Percentiles rank a stretch among this genome's conserved stretches.
These are phyloP conservation scores for Ogataea pilisensis DNA, from an alignment of 805 yeast genomes.

Conservation along the genomic window DNA sequence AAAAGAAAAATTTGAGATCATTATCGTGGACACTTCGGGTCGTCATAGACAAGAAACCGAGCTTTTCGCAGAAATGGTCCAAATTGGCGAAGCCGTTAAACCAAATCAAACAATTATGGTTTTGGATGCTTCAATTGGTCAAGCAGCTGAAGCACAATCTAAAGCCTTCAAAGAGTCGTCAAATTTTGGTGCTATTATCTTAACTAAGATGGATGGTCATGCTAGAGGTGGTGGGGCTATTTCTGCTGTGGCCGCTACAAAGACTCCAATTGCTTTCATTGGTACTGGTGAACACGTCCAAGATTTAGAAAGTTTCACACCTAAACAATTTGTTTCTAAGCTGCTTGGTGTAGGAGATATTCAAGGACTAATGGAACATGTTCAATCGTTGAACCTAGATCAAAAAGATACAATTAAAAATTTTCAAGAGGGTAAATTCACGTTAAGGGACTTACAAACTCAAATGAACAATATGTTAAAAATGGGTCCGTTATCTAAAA, in stretches of 20 bases:
- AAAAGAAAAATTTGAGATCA: conserved; percentile 85
- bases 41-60: conserved; percentile 94
- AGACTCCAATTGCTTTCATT: conserved; percentile 90
- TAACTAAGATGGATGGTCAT: conserved; percentile 97
- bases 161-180: conserved; percentile 90
- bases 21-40: conserved; percentile 97
- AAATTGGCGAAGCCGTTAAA: conserved; percentile 78
- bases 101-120: conserved; percentile 99
- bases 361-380: conserved; percentile 91
- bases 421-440: conserved; percentile 91
- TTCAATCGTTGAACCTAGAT: conserved; percentile 79
- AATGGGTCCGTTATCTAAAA: conserved; percentile 94
- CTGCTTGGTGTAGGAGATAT: conserved; percentile 93
- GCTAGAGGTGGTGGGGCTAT: conserved; percentile 99
- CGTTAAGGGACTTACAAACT: conserved; percentile 84
- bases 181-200: conserved; percentile 89
- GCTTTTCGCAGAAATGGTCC: conserved; percentile 90
- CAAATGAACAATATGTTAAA: conserved; percentile 94
- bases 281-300: conserved; percentile 98
- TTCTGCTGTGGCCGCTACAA: conserved; percentile 95
- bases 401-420: conserved; percentile 90
- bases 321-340: conserved; percentile 85
- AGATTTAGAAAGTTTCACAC: conserved; percentile 88
- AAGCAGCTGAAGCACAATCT: conserved; percentile 95
- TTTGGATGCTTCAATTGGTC: conserved; percentile 95